Conservation (phyloP, 495 filamentous ascomycete species). For the Letharia columbiana region DNA sequence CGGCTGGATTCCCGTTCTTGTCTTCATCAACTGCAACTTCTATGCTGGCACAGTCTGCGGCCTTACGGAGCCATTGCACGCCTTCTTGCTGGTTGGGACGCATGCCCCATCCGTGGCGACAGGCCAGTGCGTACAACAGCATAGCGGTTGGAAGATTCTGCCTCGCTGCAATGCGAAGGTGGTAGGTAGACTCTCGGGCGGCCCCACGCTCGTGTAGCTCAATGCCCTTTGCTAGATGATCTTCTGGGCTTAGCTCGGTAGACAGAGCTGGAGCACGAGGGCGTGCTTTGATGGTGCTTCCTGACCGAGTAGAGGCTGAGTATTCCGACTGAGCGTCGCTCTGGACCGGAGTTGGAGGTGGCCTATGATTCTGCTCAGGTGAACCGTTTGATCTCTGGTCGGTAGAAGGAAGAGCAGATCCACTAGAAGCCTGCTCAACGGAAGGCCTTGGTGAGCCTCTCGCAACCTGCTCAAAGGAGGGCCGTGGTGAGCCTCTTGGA, state of each 20-base stretch:
- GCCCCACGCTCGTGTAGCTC: conserved; percentile 78
- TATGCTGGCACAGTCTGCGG: conserved; percentile 71
- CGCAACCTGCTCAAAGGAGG: conserved; percentile 21
- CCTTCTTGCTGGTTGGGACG: conserved; percentile 80
- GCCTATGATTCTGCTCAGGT: conserved; percentile 35
- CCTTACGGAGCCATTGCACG: conserved; percentile 81
- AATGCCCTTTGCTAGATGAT: conserved; percentile 82
- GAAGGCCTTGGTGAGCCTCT: conserved; percentile 38
- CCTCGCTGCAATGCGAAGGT: conserved; percentile 81
- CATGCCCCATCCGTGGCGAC: conserved; percentile 98
- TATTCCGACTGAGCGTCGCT: conserved; percentile 42
- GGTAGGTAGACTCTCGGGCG: conserved; percentile 87
- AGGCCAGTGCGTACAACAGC: conserved; percentile 91
- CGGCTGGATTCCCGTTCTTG: conserved; percentile 47
- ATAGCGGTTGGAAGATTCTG: conserved; percentile 83
- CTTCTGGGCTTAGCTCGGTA: conserved; percentile 61
- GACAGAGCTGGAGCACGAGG: conserved; percentile 32
- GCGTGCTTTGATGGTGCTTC: conserved; percentile 53
- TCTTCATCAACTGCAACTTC: conserved; percentile 78
- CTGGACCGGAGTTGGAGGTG: conserved; percentile 25
- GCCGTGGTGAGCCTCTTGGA: conserved; percentile 21
- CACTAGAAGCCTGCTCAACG: conserved; percentile 28
- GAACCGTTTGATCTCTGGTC: conserved; percentile 33
- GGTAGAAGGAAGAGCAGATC: conserved; percentile 11
- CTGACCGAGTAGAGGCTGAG: conserved; percentile 54